phyloP scores from a whole-genome alignment of 148 eudicot genomes.

The Dianthus caryophyllus region DNA sequence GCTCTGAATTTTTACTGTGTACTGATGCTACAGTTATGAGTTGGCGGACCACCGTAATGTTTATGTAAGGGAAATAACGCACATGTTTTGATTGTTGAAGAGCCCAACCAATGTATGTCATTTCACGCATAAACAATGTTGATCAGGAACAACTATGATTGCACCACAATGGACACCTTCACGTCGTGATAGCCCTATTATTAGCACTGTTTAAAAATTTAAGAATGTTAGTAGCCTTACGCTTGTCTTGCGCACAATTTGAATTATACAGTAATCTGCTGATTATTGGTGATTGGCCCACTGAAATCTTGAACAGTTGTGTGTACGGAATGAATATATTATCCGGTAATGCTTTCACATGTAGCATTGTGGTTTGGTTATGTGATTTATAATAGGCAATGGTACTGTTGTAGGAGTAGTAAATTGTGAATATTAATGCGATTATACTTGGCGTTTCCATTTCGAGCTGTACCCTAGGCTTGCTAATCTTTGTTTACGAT shows the following conservation, averaged over 20 bases:
- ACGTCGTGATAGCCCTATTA: not conserved
- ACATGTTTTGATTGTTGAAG: constrained; percentile 1
- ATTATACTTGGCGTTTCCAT: too few species aligned
- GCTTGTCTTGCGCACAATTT: not conserved
- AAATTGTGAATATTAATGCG: not conserved
- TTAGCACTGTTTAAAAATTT: not conserved
- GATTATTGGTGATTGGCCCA: not conserved
- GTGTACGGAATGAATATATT: not conserved
- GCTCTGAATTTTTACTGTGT: not conserved
- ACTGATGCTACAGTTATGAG: not conserved
- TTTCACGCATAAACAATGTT: not conserved
- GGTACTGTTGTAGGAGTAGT: not conserved
- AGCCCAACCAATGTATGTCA: not conserved
- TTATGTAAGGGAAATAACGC: not conserved
- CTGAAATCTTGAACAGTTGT: not conserved
- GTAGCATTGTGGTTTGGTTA: not conserved
- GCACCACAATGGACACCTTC: not conserved
- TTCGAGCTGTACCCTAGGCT: too few species aligned
- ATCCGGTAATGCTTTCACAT: not conserved
- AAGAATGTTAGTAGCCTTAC: not conserved
- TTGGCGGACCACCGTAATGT: not conserved
- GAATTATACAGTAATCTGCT: not conserved
- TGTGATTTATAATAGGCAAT: not conserved
- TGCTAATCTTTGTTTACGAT: too few species aligned
- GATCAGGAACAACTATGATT: not conserved